Evolutionary conservation across 2,329 filamentous ascomycete genomes (phyloP).

Genomic region (Cladosporium sp.): DNA sequence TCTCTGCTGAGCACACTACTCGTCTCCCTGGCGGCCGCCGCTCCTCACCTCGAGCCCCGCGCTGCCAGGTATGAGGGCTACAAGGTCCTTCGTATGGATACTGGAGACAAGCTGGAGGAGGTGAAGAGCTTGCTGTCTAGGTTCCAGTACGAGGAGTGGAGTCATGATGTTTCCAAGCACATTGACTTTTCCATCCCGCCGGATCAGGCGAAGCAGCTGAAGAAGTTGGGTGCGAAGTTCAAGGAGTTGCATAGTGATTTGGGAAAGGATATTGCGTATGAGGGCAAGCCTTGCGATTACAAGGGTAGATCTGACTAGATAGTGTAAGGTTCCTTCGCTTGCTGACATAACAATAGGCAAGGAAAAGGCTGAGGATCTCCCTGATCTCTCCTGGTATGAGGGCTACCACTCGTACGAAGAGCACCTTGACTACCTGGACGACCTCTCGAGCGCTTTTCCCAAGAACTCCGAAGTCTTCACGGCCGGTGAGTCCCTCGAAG

Average conservation of each 20-base stretch:
- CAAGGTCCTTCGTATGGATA: slow-evolving; percentile 27
- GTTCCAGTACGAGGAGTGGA: slow-evolving; percentile 28
- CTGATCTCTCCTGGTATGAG: slow-evolving; percentile 21
- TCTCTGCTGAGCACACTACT: slow-evolving; percentile 3
- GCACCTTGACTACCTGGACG: slow-evolving; percentile 23
- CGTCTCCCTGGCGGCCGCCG: slow-evolving; percentile 2
- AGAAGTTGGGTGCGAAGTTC: slow-evolving; percentile 29
- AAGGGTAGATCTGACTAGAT: too few relatives aligned
- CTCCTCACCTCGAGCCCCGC: slow-evolving; percentile 7
- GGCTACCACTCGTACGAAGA: slow-evolving; percentile 24
- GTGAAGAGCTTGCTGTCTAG: slow-evolving; percentile 33
- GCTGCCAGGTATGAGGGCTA: slow-evolving; percentile 35
- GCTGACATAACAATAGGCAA: slow-evolving; percentile 14
- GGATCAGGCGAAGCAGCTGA: slow-evolving; percentile 22
- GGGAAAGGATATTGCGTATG: slow-evolving; percentile 36
- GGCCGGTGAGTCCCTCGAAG: slow-evolving; percentile 20
- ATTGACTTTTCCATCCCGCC: slow-evolving; percentile 15
- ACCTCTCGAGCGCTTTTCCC: slow-evolving; percentile 21
- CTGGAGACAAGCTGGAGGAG: slow-evolving; percentile 9
- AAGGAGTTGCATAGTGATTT: slow-evolving; percentile 43
- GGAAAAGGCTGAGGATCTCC: slow-evolving; percentile 14
- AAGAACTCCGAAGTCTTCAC: slow-evolving; percentile 21
- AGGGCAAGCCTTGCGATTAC: slow-evolving; percentile 5
- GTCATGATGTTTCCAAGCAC: slow-evolving; percentile 28
- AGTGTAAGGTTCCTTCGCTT: too few relatives aligned